Conservation (phyloP, 2,329 filamentous ascomycete genomes). For the Simplicillium sp. region DNA sequence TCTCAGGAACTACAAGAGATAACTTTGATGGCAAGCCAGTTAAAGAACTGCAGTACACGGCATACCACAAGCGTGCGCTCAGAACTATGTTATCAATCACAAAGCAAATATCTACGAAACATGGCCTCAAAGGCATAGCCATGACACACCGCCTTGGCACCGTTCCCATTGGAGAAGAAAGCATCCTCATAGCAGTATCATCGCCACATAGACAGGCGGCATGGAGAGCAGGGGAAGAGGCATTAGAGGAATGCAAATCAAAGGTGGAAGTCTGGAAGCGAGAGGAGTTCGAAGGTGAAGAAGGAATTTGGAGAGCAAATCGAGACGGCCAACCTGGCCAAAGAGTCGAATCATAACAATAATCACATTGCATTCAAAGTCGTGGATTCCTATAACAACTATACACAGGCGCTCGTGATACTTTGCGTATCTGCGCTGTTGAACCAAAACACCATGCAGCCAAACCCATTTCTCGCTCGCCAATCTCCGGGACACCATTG, state of each 20-base stretch:
- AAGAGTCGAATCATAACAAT: constrained; percentile 22
- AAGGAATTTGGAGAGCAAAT: constrained; percentile 83
- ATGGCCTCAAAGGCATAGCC: constrained; percentile 62
- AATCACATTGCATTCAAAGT: background rate
- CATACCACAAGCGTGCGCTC: constrained; percentile 63
- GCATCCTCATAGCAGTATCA: constrained; percentile 81
- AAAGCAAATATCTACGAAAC: constrained; percentile 42
- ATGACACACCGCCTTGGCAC: constrained; percentile 78
- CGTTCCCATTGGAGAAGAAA: constrained; percentile 87
- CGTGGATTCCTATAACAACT: too few species aligned
- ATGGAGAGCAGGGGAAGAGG: constrained; percentile 83
- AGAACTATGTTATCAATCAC: constrained; percentile 59
- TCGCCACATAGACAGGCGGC: constrained; percentile 74
- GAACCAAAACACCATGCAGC: too few species aligned
- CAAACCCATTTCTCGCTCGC: too few species aligned
- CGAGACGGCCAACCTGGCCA: constrained; percentile 58
- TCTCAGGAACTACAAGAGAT: constrained; percentile 64
- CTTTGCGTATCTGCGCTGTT: too few species aligned
- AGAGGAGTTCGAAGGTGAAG: constrained; percentile 74
- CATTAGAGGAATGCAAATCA: constrained; percentile 76
- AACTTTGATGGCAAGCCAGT: constrained; percentile 64
- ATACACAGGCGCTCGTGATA: too few species aligned
- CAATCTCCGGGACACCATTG: too few species aligned
- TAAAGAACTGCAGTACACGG: constrained; percentile 63
- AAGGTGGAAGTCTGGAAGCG: constrained; percentile 92